These are phyloP conservation scores for Fusarium luffae DNA, from an alignment of 2,329 filamentous ascomycete species.

Conservation along the genomic window DNA sequence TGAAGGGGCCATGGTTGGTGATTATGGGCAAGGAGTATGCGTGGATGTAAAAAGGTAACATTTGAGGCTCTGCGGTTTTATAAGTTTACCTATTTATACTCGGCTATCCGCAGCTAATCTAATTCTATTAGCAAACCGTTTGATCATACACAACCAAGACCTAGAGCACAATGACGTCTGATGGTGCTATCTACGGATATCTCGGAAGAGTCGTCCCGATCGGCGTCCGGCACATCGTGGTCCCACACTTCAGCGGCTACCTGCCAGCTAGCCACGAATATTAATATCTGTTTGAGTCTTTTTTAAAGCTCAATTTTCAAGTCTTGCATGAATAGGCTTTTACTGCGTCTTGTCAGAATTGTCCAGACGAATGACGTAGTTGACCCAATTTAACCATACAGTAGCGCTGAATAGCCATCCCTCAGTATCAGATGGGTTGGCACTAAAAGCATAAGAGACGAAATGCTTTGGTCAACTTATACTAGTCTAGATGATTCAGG, in stretches of 20 bases:
- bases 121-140: not conserved
- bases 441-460: too few species aligned
- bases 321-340: too few species aligned
- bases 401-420: not conserved
- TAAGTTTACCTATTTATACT: not conserved
- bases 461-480: too few species aligned
- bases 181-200: not conserved
- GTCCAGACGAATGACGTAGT: not conserved
- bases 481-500: too few species aligned
- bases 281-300: too few species aligned
- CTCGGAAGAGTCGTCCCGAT: not conserved
- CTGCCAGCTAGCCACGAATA: not conserved
- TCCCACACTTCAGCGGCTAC: not conserved
- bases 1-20: not conserved
- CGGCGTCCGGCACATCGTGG: too few species aligned
- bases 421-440: too few species aligned
- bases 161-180: not conserved
- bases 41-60: not conserved
- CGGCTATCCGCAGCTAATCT: not conserved
- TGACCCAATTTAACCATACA: not conserved
- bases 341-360: too few species aligned
- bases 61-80: not conserved
- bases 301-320: accelerated
- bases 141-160: not conserved
- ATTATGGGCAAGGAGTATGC: not conserved